Conservation (phyloP, 1,139 yeast genomes). For the Suhomyces atakaporum region DNA sequence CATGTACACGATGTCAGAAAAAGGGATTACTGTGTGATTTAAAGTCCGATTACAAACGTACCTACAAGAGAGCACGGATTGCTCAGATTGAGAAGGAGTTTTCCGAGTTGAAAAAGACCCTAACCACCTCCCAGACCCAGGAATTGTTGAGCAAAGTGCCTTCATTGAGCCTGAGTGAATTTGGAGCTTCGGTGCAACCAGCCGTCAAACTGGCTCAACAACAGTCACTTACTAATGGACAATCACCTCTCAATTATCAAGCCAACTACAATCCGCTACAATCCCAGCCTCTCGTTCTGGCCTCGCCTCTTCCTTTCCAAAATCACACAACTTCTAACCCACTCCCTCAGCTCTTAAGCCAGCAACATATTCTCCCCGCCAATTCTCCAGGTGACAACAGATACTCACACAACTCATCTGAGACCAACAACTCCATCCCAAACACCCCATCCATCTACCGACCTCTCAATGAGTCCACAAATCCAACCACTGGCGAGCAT, state of each 20-base stretch:
- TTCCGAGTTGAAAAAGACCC: conserved; percentile 59
- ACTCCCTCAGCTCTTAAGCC: conserved; percentile 1
- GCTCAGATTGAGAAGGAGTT: conserved; percentile 84
- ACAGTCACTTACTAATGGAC: neutral
- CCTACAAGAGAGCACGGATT: conserved; percentile 82
- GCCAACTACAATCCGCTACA: too few species aligned
- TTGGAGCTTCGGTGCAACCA: neutral
- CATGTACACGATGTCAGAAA: conserved; percentile 80
- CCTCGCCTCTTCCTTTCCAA: conserved; percentile 1
- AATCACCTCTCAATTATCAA: conserved; percentile 1
- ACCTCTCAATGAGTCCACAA: conserved; percentile 14
- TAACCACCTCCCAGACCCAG: conserved; percentile 54
- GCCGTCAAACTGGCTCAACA: conserved; percentile 1
- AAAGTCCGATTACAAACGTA: conserved; percentile 80
- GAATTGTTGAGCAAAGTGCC: conserved; percentile 43
- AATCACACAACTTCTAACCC: conserved; percentile 7
- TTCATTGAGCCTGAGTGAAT: conserved; percentile 17
- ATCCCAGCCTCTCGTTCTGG: too few species aligned
- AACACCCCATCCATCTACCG: conserved; percentile 35
- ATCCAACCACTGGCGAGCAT: conserved; percentile 1
- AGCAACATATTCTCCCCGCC: conserved; percentile 3
- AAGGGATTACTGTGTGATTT: conserved; percentile 70
- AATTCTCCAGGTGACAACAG: conserved; percentile 11
- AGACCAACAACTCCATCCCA: conserved; percentile 29
- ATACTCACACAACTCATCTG: conserved; percentile 21